These are phyloP conservation scores for Exophiala xenobiotica DNA, from an alignment of 2,329 filamentous ascomycete genomes.

Conservation along the genomic window DNA sequence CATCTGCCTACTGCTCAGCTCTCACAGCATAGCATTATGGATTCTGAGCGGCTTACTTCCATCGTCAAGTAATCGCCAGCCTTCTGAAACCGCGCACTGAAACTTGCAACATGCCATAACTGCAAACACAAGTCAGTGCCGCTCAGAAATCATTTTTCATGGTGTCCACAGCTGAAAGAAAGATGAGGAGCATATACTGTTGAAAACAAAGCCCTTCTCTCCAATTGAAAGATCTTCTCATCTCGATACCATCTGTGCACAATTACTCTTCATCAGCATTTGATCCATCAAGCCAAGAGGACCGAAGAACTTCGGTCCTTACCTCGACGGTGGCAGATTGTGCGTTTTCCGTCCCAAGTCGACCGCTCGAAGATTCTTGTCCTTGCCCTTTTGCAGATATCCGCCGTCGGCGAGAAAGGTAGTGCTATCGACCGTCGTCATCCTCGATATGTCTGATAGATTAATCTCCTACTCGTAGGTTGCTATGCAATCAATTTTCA, in stretches of 20 bases:
- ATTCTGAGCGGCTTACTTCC: constrained; percentile 12
- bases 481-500: no score
- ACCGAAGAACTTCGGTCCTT: no score
- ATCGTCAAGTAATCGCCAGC: constrained; percentile 25
- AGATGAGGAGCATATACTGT: constrained; percentile 23
- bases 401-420: constrained; percentile 23
- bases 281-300: no score
- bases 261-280: no score
- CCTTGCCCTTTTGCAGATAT: constrained; percentile 26
- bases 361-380: constrained; percentile 21
- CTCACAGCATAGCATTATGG: not conserved
- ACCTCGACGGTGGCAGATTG: constrained; percentile 24
- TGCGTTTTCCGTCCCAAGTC: constrained; percentile 22
- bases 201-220: constrained; percentile 22
- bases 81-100: constrained; percentile 23
- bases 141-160: no score
- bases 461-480: no score
- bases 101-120: constrained; percentile 26
- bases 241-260: constrained; percentile 26
- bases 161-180: no score
- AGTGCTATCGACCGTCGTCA: constrained; percentile 48
- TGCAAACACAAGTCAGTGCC: constrained; percentile 2
- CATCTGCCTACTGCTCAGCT: constrained; percentile 8
- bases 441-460: not conserved
- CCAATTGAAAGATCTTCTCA: constrained; percentile 28